Percentiles rank a stretch among this genome's conserved stretches.
Conservation (phyloP, 1,284 basidiomycete species). For the Fistulina hepatica region DNA sequence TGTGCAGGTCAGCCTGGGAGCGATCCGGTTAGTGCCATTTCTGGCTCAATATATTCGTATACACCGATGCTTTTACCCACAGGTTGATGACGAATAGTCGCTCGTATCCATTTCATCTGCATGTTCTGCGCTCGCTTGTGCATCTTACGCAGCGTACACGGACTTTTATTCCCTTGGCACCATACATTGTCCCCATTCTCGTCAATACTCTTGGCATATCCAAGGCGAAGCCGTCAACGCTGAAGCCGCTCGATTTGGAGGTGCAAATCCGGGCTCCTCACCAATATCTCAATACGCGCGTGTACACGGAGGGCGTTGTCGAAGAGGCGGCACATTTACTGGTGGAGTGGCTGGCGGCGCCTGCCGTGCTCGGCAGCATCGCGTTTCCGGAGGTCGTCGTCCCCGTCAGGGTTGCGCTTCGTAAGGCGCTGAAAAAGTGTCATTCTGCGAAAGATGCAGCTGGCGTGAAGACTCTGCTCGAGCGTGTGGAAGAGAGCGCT, state of each 20-base stretch:
- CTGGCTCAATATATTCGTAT: conserved; percentile 35
- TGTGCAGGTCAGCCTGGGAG: conserved; percentile 88
- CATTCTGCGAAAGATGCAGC: conserved; percentile 41
- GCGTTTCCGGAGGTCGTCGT: conserved; percentile 91
- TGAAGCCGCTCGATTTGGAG: conserved; percentile 85
- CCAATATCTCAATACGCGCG: conserved; percentile 81
- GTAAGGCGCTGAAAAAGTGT: conserved; percentile 52
- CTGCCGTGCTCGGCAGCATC: conserved; percentile 63
- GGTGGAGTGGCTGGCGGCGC: conserved; percentile 66
- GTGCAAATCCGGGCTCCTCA: conserved; percentile 81
- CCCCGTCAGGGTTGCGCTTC: conserved; percentile 69
- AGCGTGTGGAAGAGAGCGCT: conserved; percentile 77
- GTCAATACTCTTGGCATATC: conserved; percentile 49
- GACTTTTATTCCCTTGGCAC: conserved; percentile 83
- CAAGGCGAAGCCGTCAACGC: conserved; percentile 78
- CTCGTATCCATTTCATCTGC: conserved; percentile 17
- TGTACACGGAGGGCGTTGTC: conserved; percentile 75
- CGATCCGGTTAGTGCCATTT: conserved; percentile 60
- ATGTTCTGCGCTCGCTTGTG: conserved; percentile 18
- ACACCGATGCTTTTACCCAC: conserved; percentile 1
- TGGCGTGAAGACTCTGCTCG: conserved; percentile 64
- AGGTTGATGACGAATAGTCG: conserved; percentile 14
- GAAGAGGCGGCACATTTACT: conserved; percentile 78
- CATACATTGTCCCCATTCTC: conserved; percentile 83
- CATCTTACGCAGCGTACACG: conserved; percentile 59